These are phyloP conservation scores for Viridothelium virens DNA, from an alignment of 495 filamentous ascomycete species.

Conservation along the genomic window DNA sequence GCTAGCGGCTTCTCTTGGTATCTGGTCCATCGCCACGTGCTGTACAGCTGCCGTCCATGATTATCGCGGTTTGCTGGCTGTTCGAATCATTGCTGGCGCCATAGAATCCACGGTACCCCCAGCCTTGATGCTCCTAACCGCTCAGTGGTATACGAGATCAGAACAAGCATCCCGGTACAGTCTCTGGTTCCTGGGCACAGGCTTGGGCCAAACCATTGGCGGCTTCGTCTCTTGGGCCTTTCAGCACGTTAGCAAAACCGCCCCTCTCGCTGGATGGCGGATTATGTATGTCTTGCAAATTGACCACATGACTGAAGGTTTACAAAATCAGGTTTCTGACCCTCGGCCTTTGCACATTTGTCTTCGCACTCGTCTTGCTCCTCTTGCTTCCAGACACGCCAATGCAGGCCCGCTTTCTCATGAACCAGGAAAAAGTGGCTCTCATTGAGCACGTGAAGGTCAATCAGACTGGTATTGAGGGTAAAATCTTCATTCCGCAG, in stretches of 20 bases:
- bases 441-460: slow-evolving; percentile 21
- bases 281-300: slow-evolving; percentile 3
- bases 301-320: background rate
- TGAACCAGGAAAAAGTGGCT: slow-evolving; percentile 16
- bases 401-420: slow-evolving; percentile 21
- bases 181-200: slow-evolving; percentile 20
- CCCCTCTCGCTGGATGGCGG: slow-evolving; percentile 13
- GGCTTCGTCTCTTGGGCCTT: slow-evolving; percentile 21
- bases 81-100: slow-evolving; percentile 38
- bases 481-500: slow-evolving; percentile 20
- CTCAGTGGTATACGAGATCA: slow-evolving; percentile 53
- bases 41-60: slow-evolving; percentile 43
- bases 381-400: slow-evolving; percentile 29
- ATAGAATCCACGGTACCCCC: slow-evolving; percentile 48
- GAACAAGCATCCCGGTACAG: slow-evolving; percentile 39
- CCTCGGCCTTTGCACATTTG: slow-evolving; percentile 42
- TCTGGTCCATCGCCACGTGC: slow-evolving; percentile 32
- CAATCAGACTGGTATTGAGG: slow-evolving; percentile 26
- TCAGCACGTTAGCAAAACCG: slow-evolving; percentile 13
- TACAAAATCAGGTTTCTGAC: slow-evolving; percentile 10
- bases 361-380: slow-evolving; percentile 40
- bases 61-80: slow-evolving; percentile 46
- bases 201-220: slow-evolving; percentile 15
- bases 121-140: slow-evolving; percentile 48
- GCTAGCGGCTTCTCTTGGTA: slow-evolving; percentile 9